Evolutionary conservation across 2,329 filamentous ascomycete genomes (phyloP).

Genomic region (Cadophora sp.): DNA sequence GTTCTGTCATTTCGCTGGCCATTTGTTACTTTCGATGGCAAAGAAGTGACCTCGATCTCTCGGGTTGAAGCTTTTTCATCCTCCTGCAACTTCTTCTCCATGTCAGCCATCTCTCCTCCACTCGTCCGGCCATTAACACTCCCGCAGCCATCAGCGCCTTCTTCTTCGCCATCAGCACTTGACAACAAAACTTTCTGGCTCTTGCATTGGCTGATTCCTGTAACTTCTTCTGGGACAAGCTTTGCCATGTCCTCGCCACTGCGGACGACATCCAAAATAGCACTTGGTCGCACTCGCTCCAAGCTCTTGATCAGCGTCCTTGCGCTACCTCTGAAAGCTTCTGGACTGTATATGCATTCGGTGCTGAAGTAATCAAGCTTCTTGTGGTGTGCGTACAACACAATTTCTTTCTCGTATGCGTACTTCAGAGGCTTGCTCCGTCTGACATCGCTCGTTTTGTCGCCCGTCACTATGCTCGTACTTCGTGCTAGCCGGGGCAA

Average conservation of each 20-base stretch:
- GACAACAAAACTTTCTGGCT: slow-evolving; percentile 49
- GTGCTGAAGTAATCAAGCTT: slow-evolving; percentile 98
- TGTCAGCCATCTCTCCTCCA: slow-evolving; percentile 80
- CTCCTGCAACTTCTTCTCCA: slow-evolving; percentile 75
- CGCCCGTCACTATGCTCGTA: slow-evolving; percentile 87
- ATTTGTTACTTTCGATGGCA: slow-evolving; percentile 30
- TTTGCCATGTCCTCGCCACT: slow-evolving; percentile 97
- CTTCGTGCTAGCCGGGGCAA: slow-evolving; percentile 85
- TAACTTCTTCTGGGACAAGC: slow-evolving; percentile 71
- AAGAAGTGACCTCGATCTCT: slow-evolving; percentile 69
- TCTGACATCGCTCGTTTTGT: slow-evolving; percentile 84
- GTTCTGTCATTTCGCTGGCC: slow-evolving; percentile 37
- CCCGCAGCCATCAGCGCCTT: slow-evolving; percentile 76
- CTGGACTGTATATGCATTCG: slow-evolving; percentile 97
- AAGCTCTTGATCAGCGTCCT: slow-evolving; percentile 93
- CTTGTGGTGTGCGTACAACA: slow-evolving; percentile 96
- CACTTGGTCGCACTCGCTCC: slow-evolving; percentile 90
- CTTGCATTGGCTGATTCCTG: slow-evolving; percentile 55
- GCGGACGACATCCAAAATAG: slow-evolving; percentile 91
- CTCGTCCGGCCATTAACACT: slow-evolving; percentile 44
- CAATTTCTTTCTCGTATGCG: slow-evolving; percentile 98
- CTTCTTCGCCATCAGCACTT: slow-evolving; percentile 47
- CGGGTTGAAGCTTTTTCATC: slow-evolving; percentile 65
- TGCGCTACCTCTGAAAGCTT: slow-evolving; percentile 93
- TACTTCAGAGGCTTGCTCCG: slow-evolving; percentile 97